phyloP scores from a whole-genome alignment of 345 rosid genomes.

The Arabidopsis thaliana region DNA sequence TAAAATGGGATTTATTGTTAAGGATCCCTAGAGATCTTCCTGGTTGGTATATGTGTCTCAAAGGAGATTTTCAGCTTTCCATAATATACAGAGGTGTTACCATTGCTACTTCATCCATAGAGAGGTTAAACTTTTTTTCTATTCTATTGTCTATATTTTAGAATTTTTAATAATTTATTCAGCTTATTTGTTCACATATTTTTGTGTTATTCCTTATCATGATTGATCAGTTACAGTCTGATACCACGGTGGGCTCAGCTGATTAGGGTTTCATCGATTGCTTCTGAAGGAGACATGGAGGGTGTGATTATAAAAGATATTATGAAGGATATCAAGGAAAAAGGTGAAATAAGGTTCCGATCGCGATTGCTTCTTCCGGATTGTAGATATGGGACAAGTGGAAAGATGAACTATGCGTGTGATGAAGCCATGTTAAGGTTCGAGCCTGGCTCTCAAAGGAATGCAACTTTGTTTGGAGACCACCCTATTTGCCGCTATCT shows the following conservation, averaged over 20 bases:
- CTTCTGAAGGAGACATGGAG: background rate
- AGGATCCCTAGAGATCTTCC: background rate
- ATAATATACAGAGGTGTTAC: background rate
- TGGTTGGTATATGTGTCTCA: background rate
- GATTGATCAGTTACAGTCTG: background rate
- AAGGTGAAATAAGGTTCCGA: background rate
- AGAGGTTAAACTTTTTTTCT: background rate
- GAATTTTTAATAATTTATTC: background rate
- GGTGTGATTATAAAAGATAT: background rate
- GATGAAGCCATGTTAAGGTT: background rate
- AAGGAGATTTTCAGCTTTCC: background rate
- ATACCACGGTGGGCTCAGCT: background rate
- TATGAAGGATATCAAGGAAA: background rate
- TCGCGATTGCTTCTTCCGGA: background rate
- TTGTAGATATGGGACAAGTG: background rate
- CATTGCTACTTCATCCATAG: background rate
- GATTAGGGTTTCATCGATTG: background rate
- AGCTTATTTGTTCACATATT: background rate
- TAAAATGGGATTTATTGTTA: background rate
- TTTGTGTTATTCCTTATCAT: background rate
- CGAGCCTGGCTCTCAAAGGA: background rate
- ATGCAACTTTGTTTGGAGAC: slow-evolving; percentile 7
- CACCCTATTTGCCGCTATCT: background rate
- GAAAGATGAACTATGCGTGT: background rate
- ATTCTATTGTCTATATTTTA: background rate